Evolutionary conservation across 2,329 filamentous ascomycete species (phyloP).

Genomic region (Xylariomycetidae sp.): DNA sequence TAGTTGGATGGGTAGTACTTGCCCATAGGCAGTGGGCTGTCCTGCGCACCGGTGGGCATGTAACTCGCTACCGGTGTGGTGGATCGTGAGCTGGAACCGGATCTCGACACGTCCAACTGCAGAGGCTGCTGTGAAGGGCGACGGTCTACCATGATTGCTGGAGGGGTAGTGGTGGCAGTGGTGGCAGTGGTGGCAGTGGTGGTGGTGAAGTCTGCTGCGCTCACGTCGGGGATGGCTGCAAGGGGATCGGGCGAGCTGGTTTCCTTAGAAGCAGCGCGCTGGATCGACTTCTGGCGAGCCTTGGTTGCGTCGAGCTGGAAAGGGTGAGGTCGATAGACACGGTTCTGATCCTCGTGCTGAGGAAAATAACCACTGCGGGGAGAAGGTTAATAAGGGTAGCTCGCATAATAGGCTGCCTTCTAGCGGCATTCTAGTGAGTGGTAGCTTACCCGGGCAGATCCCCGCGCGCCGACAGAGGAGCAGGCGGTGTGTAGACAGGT

Average conservation of each 20-base stretch:
- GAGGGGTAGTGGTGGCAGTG: conserved; percentile 12
- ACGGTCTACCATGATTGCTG: conserved; percentile 15
- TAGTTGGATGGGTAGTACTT: conserved; percentile 62
- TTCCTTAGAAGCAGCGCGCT: conserved; percentile 29
- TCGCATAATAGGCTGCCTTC: neutral
- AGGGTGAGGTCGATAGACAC: conserved; percentile 44
- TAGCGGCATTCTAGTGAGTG: conserved; percentile 1
- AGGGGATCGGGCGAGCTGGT: conserved; percentile 17
- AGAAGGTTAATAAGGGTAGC: conserved; percentile 11
- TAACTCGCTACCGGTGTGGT: conserved; percentile 46
- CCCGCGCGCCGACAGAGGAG: conserved; percentile 51
- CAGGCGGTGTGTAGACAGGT: conserved; percentile 37
- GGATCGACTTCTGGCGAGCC: conserved; percentile 30
- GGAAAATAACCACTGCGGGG: conserved; percentile 52
- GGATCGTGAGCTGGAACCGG: conserved; percentile 18
- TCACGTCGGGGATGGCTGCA: conserved; percentile 8
- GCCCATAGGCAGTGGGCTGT: conserved; percentile 46
- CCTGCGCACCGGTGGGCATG: conserved; percentile 42
- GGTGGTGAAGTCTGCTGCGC: conserved; percentile 7
- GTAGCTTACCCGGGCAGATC: conserved; percentile 52
- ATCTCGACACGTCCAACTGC: conserved; percentile 4
- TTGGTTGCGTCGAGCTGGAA: conserved; percentile 40
- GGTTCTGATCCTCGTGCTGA: conserved; percentile 48
- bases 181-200: conserved; percentile 6
- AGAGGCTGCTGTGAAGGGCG: conserved; percentile 10